Conservation (phyloP, 2,329 filamentous ascomycete genomes). For the Zarea fungicola region DNA sequence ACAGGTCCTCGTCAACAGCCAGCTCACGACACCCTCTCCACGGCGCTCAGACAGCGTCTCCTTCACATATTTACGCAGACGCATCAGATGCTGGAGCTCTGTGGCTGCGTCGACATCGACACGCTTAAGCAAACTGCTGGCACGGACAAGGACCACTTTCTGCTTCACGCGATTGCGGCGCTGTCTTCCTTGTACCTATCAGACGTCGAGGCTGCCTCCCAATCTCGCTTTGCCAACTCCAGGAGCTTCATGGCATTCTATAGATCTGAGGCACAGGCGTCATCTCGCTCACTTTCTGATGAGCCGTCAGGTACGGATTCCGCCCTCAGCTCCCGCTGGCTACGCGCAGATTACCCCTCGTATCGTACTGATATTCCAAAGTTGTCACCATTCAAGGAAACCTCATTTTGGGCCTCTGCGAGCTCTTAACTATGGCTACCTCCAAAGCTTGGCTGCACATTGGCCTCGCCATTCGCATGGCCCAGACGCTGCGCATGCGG, state of each 20-base stretch:
- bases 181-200: slow-evolving; percentile 5
- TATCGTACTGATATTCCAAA: neutral
- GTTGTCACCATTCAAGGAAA: slow-evolving; percentile 2
- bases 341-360: neutral
- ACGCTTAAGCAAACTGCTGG: neutral
- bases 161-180: slow-evolving; percentile 1
- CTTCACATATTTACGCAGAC: neutral
- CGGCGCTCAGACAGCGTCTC: neutral
- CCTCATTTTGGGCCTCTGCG: slow-evolving; percentile 1
- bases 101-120: neutral
- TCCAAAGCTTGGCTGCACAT: slow-evolving; percentile 7
- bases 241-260: neutral
- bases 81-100: slow-evolving; percentile 3
- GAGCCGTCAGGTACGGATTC: neutral
- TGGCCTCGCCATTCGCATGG: slow-evolving; percentile 2
- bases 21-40: neutral
- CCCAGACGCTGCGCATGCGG: slow-evolving; percentile 1
- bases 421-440: slow-evolving; percentile 3
- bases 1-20: no score
- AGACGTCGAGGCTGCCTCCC: neutral
- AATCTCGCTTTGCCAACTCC: neutral
- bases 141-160: neutral
- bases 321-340: no score
- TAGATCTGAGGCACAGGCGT: neutral
- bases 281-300: neutral